phyloP scores from a whole-genome alignment of 495 filamentous ascomycete species.

The Tuber indicum region DNA sequence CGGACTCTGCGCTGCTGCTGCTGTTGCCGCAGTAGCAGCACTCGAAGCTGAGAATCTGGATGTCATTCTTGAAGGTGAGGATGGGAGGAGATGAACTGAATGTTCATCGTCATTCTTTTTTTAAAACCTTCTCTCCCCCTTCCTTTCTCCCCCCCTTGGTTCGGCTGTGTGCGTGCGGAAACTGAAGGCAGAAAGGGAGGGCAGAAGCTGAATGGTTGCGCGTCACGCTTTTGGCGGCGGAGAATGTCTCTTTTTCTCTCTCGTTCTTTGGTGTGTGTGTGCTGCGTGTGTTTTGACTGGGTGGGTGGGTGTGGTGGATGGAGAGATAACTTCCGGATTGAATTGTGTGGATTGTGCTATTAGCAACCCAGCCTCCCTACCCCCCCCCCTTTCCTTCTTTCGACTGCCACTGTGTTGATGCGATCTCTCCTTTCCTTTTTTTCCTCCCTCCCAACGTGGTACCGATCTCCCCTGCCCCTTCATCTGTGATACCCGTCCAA shows the following conservation, averaged over 20 bases:
- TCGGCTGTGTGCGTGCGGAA: neutral
- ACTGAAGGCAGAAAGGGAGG: slow-evolving; percentile 2
- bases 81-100: neutral
- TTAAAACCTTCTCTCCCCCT: neutral
- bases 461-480: neutral
- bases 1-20: neutral
- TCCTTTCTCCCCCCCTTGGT: neutral
- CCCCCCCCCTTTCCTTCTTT: neutral
- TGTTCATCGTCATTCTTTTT: neutral
- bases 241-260: slow-evolving; percentile 5
- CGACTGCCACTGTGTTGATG: neutral
- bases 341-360: neutral
- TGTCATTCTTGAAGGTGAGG: slow-evolving; percentile 5
- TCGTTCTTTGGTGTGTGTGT: neutral
- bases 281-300: slow-evolving; percentile 3
- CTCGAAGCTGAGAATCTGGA: neutral
- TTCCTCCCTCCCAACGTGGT: neutral
- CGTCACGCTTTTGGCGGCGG: slow-evolving; percentile 2
- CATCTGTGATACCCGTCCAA: neutral
- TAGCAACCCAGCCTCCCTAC: neutral
- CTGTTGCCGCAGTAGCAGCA: neutral
- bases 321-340: neutral
- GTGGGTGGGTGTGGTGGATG: neutral
- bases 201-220: neutral
- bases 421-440: neutral